These are phyloP conservation scores for Suillus discolor DNA, from an alignment of 768 basidiomycete species.

Conservation along the genomic window DNA sequence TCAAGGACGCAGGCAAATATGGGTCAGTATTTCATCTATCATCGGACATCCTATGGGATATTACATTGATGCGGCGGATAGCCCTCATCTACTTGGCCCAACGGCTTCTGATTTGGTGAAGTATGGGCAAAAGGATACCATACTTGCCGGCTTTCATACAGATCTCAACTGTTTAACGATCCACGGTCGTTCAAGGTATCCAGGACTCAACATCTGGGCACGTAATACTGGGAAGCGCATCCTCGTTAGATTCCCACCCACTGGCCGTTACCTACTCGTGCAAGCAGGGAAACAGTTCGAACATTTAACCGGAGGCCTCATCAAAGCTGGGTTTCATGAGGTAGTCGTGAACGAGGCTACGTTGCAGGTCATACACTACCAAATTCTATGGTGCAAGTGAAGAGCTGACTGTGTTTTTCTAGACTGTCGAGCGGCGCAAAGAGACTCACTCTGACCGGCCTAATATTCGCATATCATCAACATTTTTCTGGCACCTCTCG, in stretches of 20 bases:
- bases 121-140: conserved; percentile 77
- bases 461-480: conserved; percentile 92
- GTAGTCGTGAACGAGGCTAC: conserved; percentile 89
- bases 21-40: conserved; percentile 52
- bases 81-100: conserved; percentile 88
- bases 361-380: conserved; percentile 51
- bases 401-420: conserved; percentile 8
- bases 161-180: conserved; percentile 96
- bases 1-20: conserved; percentile 80
- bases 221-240: conserved; percentile 92
- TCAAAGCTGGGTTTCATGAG: conserved; percentile 94
- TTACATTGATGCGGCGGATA: conserved; percentile 22
- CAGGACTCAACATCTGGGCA: conserved; percentile 93
- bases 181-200: conserved; percentile 83
- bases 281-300: conserved; percentile 97
- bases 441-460: conserved; percentile 71
- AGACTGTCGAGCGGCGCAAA: conserved; percentile 69
- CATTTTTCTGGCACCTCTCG: conserved; percentile 94
- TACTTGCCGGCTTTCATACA: conserved; percentile 92
- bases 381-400: neutral
- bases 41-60: conserved; percentile 2
- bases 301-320: conserved; percentile 78
- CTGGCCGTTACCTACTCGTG: conserved; percentile 80
- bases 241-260: conserved; percentile 81
- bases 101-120: conserved; percentile 89